A percentile compares a stretch with the other conserved stretches of the same genome.
Conservation (phyloP, 257 asterid genomes). For the Przewalskia tangutica region DNA sequence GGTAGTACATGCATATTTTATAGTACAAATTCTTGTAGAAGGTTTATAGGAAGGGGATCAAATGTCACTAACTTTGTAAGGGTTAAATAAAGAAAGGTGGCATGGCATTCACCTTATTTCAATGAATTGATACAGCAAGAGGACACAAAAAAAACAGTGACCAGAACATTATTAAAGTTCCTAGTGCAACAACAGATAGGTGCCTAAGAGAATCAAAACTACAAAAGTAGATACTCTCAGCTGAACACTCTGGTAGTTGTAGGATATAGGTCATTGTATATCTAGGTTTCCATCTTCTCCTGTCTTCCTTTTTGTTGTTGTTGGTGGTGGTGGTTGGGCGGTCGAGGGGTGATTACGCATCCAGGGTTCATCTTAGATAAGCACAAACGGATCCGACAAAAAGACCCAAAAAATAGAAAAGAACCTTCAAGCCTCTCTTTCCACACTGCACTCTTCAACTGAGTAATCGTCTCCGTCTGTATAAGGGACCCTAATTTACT, state of each 20-base stretch:
- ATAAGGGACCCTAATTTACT: conserved; percentile 77
- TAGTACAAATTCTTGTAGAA: not conserved
- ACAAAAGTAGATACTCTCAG: not conserved
- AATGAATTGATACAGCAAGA: not conserved
- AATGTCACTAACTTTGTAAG: not conserved
- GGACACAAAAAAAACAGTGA: not conserved
- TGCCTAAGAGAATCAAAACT: not conserved
- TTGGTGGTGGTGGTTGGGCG: not conserved
- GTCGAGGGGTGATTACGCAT: not conserved
- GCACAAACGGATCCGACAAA: not conserved
- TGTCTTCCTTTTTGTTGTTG: not conserved
- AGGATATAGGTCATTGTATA: not conserved
- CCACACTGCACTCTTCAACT: conserved; percentile 88
- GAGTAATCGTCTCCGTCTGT: conserved; percentile 71
- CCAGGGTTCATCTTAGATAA: not conserved
- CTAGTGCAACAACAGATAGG: not conserved
- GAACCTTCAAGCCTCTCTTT: conserved; percentile 98
- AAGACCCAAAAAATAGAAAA: not conserved
- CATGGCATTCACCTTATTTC: not conserved
- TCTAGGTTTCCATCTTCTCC: not conserved
- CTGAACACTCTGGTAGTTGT: not conserved
- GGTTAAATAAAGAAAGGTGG: not conserved
- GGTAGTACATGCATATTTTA: not conserved
- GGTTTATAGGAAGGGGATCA: not conserved
- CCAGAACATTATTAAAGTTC: not conserved